Evolutionary conservation across 164 flowering plant genomes (phyloP).

Genomic region (Magnolia changhungtana): DNA sequence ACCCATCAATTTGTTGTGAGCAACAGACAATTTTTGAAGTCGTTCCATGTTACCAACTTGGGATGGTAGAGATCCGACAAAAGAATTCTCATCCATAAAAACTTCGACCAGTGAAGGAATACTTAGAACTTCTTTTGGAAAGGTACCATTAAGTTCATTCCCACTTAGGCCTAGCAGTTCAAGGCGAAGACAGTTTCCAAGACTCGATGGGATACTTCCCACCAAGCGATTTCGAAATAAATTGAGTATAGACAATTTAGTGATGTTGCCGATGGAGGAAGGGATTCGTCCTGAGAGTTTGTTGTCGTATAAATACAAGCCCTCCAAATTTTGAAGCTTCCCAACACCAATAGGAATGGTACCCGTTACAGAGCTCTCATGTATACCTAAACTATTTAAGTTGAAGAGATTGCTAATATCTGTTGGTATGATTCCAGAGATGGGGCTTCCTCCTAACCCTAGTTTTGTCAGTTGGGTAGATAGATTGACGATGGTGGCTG

Average conservation of each 20-base stretch:
- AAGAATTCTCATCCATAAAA: constrained; percentile 15
- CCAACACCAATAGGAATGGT: constrained; percentile 26
- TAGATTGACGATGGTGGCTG: constrained; percentile 45
- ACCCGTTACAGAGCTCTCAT: constrained; percentile 19
- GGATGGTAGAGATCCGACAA: constrained; percentile 27
- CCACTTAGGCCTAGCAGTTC: constrained; percentile 10
- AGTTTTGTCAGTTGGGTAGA: constrained; percentile 24
- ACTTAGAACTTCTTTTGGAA: constrained; percentile 29
- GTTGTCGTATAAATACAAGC: constrained; percentile 7
- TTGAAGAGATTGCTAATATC: constrained; percentile 27
- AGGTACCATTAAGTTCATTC: constrained; percentile 30
- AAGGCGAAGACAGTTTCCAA: constrained; percentile 23
- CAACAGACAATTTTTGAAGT: constrained; percentile 15
- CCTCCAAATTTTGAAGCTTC: constrained; percentile 21
- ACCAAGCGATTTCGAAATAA: constrained; percentile 19
- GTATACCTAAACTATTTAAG: constrained; percentile 26
- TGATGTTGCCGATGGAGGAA: constrained; percentile 26
- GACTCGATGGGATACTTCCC: constrained; percentile 32
- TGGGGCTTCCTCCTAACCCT: constrained; percentile 25
- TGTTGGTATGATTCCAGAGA: constrained; percentile 41
- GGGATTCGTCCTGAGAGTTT: constrained; percentile 33
- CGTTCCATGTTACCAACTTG: constrained; percentile 22
- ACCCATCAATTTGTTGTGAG: constrained; percentile 27
- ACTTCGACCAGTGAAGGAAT: constrained; percentile 16
- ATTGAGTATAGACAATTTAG: constrained; percentile 10